Evolutionary conservation across 2,329 filamentous ascomycete species (phyloP).

Genomic region (Cryphonectria parasitica): DNA sequence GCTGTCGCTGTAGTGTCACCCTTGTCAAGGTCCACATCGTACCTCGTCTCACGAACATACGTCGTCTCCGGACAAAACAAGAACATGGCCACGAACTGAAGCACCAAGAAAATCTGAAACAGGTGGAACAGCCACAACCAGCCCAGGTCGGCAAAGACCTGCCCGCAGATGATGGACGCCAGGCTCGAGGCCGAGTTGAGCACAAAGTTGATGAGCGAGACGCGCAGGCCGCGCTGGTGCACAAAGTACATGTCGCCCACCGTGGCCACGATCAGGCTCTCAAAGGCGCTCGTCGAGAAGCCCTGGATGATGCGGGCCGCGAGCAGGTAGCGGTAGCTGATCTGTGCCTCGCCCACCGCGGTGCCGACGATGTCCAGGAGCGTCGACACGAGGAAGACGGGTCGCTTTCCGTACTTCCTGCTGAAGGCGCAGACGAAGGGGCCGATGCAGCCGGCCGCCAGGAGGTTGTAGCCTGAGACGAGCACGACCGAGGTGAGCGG

Average conservation of each 20-base stretch:
- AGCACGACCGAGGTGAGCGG: conserved; percentile 19
- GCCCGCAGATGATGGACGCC: conserved; percentile 31
- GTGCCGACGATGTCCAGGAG: conserved; percentile 32
- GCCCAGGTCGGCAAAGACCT: conserved; percentile 32
- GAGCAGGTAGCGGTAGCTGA: conserved; percentile 32
- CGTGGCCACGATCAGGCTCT: conserved; percentile 35
- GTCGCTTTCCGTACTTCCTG: conserved; percentile 36
- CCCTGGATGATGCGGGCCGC: conserved; percentile 36
- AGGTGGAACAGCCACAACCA: conserved; percentile 42
- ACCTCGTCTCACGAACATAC: conserved; percentile 36
- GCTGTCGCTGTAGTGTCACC: background rate
- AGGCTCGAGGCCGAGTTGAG: conserved; percentile 31
- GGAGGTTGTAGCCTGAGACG: conserved; percentile 32
- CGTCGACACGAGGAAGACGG: conserved; percentile 34
- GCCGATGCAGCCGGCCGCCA: conserved; percentile 31
- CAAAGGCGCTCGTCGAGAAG: conserved; percentile 34
- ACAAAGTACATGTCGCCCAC: conserved; percentile 37
- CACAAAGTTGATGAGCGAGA: conserved; percentile 29
- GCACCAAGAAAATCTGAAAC: conserved; percentile 38
- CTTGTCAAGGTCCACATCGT: conserved; percentile 2
- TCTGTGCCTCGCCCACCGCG: conserved; percentile 30
- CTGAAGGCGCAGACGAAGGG: conserved; percentile 32
- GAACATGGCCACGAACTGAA: conserved; percentile 39
- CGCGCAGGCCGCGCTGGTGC: conserved; percentile 36
- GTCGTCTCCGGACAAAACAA: conserved; percentile 46